Percentiles rank a stretch among this genome's conserved stretches.
phyloP scores from a whole-genome alignment of 148 eudicot species.

The Rhododendron williamsianum region DNA sequence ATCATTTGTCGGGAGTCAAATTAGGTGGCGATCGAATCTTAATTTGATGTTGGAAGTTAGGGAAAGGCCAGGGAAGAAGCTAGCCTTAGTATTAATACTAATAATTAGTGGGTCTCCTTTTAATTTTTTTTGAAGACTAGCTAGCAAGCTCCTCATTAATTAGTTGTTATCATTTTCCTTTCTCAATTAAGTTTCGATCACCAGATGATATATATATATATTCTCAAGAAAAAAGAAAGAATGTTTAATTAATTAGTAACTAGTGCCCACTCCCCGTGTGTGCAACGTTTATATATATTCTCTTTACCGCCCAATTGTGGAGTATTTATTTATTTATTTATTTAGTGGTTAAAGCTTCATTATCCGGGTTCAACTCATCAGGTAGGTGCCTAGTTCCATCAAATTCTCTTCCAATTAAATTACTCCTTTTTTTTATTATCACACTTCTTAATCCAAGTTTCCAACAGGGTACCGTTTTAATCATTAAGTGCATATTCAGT shows the following conservation, averaged over 20 bases:
- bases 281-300: neutral
- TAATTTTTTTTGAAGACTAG: neutral
- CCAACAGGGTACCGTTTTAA: neutral
- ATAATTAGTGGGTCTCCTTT: neutral
- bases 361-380: conserved; percentile 13
- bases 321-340: too few relatives aligned
- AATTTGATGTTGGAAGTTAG: neutral
- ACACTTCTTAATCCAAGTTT: neutral
- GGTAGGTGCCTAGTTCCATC: conserved; percentile 10
- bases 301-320: neutral
- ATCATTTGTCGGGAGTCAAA: conserved; percentile 9
- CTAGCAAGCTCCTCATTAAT: too few relatives aligned
- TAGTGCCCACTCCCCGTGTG: neutral
- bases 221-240: neutral
- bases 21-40: neutral
- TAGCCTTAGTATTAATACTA: too few relatives aligned
- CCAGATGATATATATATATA: too few relatives aligned
- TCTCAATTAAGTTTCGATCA: neutral
- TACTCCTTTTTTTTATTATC: neutral
- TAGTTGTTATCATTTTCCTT: neutral
- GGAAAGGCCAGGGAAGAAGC: too few relatives aligned
- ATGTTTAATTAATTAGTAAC: neutral
- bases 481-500: neutral
- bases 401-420: neutral
- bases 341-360: conserved; percentile 17